Evolutionary conservation across 2,329 filamentous ascomycete genomes (phyloP), one percentile per base, ranked within the genome.

Genomic region (Rhynchosporium agropyri): DNA sequence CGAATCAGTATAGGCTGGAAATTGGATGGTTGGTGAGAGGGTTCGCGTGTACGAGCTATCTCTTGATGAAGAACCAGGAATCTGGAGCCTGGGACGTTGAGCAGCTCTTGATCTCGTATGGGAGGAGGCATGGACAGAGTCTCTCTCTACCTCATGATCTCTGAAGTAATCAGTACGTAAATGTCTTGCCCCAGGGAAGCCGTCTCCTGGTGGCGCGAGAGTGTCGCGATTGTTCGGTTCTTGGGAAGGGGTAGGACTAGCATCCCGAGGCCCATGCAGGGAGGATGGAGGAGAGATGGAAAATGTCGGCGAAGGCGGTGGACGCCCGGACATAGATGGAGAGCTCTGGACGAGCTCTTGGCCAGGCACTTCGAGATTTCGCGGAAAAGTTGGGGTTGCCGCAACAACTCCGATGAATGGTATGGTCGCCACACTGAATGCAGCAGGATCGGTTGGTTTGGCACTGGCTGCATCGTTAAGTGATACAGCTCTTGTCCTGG

Each of bases 141-240:
- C 59, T 33, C 36, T 40, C 42, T 55, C 54, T 29, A 69, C 60
- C n/a, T 70, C 66, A 31, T 73, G 70, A 60, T 77, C 77, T 56
- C 75, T 76, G 10, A 75, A 75, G 46, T 64, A 66, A n/a, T 72
- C 69, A 8, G 59, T 58, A 40, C 68, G 69, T 20, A 73, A 55
- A 55, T 72, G 65, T 58, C 64, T 71, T 36, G 69, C 71, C 4
- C 75, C 75, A 13, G 74, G 71, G 55, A 79, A 78, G 7, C 70
- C 70, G 55, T 75, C 76, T 5, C 76, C 76, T 3, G 77, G 75
- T 8, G 77, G 78, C 13, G 78, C 77, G 50, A 84, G 74, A 20
- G 79, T 75, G 57, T 77, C 73, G 13, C 75, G 74, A 43, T 69
- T 73, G 28, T 61, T 67, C 26, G 65, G 63, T 55, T 72, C 68